Evolutionary conservation across 805 yeast species (phyloP), one percentile per base, ranked within the genome.

Genomic region (Candida michaelii): DNA sequence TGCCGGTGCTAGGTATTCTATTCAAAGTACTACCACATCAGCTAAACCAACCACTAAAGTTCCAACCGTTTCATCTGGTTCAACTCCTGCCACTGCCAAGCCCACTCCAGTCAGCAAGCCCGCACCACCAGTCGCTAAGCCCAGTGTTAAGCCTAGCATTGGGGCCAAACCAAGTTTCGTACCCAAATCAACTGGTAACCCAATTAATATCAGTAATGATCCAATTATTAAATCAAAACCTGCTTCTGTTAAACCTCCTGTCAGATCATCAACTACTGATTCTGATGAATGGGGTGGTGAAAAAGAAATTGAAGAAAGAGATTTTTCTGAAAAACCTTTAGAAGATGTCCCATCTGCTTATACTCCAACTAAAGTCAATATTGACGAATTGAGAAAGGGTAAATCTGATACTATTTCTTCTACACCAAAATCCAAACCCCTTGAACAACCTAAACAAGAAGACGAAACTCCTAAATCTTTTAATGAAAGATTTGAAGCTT

Each of bases 1-100:
- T 25, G 86, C 98, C 2, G 99, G 99, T 55, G 96, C 99, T 13
- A 82, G 96, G 58, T 93, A 93, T 67, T 50, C 53, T 11, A 45
- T 61, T 13, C 51, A 54, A 24, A 36, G 50, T 24, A 42, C 48
- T 12, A 35, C 47, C 13, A 36, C 52, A 16, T 55, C 52, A 6
- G 53, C 63, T 13, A 61, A 62, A 45, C 65, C 68, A 27, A 36
- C 54, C 15, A 44, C 54, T 14, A 19, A 15, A 21, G 58, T 54
- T 21, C 23, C 23, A 21, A 21, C 23, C 8, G 8, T 21, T 21
- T 21, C 23, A 21, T 6, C 23, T 8, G 23, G 23, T 21, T 61
- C 71, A 29, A 39, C n/a, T n/a, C n/a, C 46, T 29, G 56, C 49
- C 2, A 25, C 5, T 9, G 53, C 65, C 21, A 60, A 58, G 42